Percentiles rank a stretch among this genome's conserved stretches.
phyloP scores from a whole-genome alignment of 2,329 filamentous ascomycete genomes.

The Chalaropsis thielavioides region DNA sequence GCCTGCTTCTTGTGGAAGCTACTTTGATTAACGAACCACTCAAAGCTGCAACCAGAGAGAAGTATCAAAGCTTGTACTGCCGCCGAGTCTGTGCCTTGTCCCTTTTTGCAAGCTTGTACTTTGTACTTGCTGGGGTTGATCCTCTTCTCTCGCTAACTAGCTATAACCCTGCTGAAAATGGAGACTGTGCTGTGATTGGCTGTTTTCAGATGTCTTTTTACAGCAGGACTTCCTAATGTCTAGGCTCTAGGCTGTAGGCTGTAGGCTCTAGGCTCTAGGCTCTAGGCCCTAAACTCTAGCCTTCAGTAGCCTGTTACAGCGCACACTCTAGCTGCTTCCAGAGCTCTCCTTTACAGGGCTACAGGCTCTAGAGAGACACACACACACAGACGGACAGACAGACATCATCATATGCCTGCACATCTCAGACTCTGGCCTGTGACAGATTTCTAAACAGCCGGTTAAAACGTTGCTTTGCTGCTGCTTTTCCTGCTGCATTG shows the following conservation, averaged over 20 bases:
- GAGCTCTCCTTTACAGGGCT: too few relatives aligned
- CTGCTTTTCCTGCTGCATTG: background rate
- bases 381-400: too few relatives aligned
- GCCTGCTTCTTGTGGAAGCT: too few relatives aligned
- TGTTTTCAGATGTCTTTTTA: background rate
- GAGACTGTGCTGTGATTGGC: background rate
- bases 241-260: background rate
- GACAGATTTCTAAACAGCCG: background rate
- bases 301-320: too few relatives aligned
- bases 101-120: background rate
- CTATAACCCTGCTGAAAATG: background rate
- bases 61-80: background rate
- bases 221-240: background rate
- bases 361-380: too few relatives aligned
- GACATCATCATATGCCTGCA: background rate
- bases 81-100: background rate
- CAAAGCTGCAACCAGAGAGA: background rate
- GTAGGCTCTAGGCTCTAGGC: background rate
- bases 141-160: background rate
- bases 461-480: background rate
- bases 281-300: background rate
- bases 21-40: too few relatives aligned
- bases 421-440: conserved; percentile 3
- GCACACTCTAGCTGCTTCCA: too few relatives aligned
- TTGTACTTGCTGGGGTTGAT: background rate